These are phyloP conservation scores for Porpolomopsis calyptriformis DNA, from an alignment of 768 basidiomycete genomes.

Conservation along the genomic window DNA sequence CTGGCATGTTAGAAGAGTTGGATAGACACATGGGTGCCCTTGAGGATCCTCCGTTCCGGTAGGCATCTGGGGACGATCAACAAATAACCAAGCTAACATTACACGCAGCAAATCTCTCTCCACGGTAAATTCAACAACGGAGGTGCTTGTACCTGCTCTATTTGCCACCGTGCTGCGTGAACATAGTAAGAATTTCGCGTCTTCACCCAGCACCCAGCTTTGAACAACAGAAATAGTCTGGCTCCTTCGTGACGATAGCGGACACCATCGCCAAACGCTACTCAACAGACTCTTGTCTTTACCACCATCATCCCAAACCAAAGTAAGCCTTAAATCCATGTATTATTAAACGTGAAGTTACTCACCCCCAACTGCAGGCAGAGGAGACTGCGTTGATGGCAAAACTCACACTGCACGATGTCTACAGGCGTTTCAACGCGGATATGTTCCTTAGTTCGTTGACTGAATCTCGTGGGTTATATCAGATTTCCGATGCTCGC, in stretches of 20 bases:
- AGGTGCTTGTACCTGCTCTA: slow-evolving; percentile 49
- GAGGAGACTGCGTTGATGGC: slow-evolving; percentile 70
- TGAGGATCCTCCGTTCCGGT: slow-evolving; percentile 40
- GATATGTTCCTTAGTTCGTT: slow-evolving; percentile 89
- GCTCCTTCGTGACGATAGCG: slow-evolving; percentile 48
- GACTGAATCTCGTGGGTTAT: slow-evolving; percentile 72
- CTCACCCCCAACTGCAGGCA: slow-evolving; percentile 33
- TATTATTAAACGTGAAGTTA: background rate
- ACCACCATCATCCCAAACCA: slow-evolving; percentile 45
- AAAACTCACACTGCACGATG: slow-evolving; percentile 65
- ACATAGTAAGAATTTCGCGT: slow-evolving; percentile 42
- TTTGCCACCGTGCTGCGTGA: slow-evolving; percentile 53
- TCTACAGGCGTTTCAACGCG: slow-evolving; percentile 64
- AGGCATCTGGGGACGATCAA: slow-evolving; percentile 11
- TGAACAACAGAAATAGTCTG: slow-evolving; percentile 38
- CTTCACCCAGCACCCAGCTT: background rate
- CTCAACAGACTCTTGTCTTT: slow-evolving; percentile 49
- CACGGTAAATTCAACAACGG: slow-evolving; percentile 20
- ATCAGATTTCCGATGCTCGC: background rate
- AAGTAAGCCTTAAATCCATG: slow-evolving; percentile 28
- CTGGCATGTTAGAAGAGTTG: slow-evolving; percentile 50
- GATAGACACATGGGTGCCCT: slow-evolving; percentile 42
- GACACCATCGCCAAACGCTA: slow-evolving; percentile 40
- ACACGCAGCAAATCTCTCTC: slow-evolving; percentile 32
- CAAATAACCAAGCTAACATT: background rate